Percentiles rank a stretch among this genome's conserved stretches.
Conservation (phyloP, 2,329 filamentous ascomycete species). For the Byssoonygena ceratinophila region DNA sequence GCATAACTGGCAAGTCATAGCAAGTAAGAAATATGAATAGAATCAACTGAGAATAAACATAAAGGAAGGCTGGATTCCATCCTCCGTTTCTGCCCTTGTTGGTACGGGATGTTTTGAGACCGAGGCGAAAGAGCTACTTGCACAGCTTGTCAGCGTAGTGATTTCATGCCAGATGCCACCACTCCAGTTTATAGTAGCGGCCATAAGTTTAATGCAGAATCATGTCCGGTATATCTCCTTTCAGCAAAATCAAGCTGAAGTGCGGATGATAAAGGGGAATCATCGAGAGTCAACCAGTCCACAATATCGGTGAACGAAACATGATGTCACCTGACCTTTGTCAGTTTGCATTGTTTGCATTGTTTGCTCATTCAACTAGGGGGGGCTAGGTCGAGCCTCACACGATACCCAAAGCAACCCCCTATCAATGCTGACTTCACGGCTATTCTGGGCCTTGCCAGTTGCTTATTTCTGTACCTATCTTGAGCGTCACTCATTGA, state of each 20-base stretch:
- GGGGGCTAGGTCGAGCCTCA: background rate
- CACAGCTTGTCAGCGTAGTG: background rate
- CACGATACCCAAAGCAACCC: background rate
- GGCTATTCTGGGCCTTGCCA: background rate
- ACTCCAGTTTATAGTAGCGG: background rate
- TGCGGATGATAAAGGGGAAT: background rate
- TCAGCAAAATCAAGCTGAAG: background rate
- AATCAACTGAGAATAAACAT: slow-evolving; percentile 14
- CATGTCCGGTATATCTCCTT: background rate
- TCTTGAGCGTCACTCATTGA: too few relatives aligned
- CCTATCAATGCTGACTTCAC: background rate
- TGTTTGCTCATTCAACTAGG: slow-evolving; percentile 6
- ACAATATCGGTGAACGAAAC: background rate
- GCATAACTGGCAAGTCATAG: slow-evolving; percentile 63
- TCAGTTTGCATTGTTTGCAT: slow-evolving; percentile 1
- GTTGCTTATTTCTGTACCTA: too few relatives aligned
- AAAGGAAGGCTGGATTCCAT: slow-evolving; percentile 14
- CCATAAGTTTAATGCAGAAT: background rate
- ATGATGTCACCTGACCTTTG: slow-evolving; percentile 19
- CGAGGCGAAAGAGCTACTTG: background rate
- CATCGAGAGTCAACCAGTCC: background rate
- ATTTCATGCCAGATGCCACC: background rate
- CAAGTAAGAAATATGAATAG: slow-evolving; percentile 19
- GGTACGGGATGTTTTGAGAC: background rate
- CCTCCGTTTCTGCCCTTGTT: background rate